A percentile compares a stretch with the other conserved stretches of the same genome.
These are phyloP conservation scores for Volvox carteri DNA, from an alignment of 163 green algal species.

Conservation along the genomic window DNA sequence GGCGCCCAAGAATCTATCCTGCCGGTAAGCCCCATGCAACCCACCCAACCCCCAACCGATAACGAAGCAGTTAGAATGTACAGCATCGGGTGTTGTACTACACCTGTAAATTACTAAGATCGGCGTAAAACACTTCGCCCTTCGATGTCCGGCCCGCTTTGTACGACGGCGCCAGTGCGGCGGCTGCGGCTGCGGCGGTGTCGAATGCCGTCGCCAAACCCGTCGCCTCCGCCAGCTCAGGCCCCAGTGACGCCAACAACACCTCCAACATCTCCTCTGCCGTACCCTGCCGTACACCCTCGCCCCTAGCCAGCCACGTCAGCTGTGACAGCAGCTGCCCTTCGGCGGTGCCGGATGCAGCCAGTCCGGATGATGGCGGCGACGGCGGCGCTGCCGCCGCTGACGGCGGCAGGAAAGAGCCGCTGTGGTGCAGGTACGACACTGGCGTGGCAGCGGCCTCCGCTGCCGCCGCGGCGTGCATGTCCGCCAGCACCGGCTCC, in stretches of 20 bases:
- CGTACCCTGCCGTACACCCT: too few species aligned
- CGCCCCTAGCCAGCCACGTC: too few species aligned
- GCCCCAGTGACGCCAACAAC: constrained; percentile 25
- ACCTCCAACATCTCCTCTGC: not conserved
- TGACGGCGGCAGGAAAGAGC: constrained; percentile 32
- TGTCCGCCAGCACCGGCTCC: not conserved
- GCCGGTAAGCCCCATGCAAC: too few species aligned
- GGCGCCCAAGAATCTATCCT: too few species aligned
- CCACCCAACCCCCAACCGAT: too few species aligned
- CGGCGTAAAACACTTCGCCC: not conserved
- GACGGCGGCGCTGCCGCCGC: not conserved
- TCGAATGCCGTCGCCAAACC: not conserved
- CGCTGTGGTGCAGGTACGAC: not conserved
- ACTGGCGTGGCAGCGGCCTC: constrained; percentile 13
- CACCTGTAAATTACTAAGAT: constrained; percentile 39
- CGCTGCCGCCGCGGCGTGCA: constrained; percentile 3
- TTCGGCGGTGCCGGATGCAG: not conserved
- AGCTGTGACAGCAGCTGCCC: too few species aligned
- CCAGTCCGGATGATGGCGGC: too few species aligned
- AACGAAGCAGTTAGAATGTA: too few species aligned
- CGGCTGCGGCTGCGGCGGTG: not conserved
- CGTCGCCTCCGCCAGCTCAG: constrained; percentile 31
- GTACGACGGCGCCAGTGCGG: not conserved
- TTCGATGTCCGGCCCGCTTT: constrained; percentile 23
- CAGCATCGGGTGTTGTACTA: too few species aligned